Evolutionary conservation across 1,284 basidiomycete genomes (phyloP).

Genomic region (Papiliotrema terrestris): DNA sequence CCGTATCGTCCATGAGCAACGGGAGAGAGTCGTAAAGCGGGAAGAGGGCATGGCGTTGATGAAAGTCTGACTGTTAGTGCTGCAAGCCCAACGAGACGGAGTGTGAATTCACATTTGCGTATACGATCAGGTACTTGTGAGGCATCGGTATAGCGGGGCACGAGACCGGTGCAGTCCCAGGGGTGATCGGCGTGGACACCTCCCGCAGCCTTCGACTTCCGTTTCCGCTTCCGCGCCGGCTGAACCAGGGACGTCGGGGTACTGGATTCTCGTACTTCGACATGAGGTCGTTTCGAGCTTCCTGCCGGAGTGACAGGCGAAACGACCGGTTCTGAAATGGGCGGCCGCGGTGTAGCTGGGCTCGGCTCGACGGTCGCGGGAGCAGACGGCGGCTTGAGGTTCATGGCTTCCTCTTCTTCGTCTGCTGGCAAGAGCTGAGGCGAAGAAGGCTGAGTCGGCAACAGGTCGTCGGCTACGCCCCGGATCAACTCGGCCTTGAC

Average conservation of each 20-base stretch:
- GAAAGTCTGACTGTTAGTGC: conserved; percentile 62
- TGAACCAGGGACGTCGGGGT: too few species aligned
- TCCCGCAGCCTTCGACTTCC: conserved; percentile 5
- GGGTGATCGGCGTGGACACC: conserved; percentile 26
- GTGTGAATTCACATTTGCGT: conserved; percentile 63
- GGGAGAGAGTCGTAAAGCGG: conserved; percentile 66
- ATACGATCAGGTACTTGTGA: conserved; percentile 60
- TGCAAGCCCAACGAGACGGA: not conserved
- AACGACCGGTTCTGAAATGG: too few species aligned
- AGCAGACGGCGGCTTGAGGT: not conserved
- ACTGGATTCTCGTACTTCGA: not conserved
- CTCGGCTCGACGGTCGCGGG: not conserved
- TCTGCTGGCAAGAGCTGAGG: not conserved
- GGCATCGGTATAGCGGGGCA: conserved; percentile 63
- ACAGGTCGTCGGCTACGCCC: conserved; percentile 1
- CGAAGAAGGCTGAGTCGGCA: conserved; percentile 12
- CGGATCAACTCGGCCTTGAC: conserved; percentile 6
- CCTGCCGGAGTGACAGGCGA: not conserved
- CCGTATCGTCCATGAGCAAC: conserved; percentile 59
- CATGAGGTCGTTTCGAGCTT: not conserved
- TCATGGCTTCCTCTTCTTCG: not conserved
- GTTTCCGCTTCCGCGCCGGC: conserved; percentile 3
- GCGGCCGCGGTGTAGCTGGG: too few species aligned
- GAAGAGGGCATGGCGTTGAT: conserved; percentile 75
- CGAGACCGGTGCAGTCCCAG: conserved; percentile 65